phyloP scores from a whole-genome alignment of 106 monocot species.

The Phalaenopsis equestris region DNA sequence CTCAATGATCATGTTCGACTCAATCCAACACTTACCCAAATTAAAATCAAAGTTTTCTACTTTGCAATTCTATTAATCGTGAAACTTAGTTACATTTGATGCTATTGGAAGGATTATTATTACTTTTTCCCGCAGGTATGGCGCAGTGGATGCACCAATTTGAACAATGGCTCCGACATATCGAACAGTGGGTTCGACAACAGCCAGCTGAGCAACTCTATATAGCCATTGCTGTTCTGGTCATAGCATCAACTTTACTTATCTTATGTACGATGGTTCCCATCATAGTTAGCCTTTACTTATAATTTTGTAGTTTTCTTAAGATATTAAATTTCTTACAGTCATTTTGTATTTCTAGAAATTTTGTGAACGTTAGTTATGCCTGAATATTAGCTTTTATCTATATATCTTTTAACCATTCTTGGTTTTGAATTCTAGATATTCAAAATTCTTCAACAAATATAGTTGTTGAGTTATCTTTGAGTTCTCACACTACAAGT shows the following conservation, averaged over 20 bases:
- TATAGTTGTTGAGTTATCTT: not conserved
- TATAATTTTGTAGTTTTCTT: not conserved
- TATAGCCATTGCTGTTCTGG: constrained; percentile 8
- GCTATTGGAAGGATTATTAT: not conserved
- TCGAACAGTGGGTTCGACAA: constrained; percentile 32
- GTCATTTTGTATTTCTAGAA: constrained; percentile 1
- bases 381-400: not conserved
- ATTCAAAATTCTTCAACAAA: not conserved
- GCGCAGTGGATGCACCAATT: not conserved
- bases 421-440: not conserved
- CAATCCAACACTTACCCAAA: no score
- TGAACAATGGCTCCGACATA: constrained; percentile 10
- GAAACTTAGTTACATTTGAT: not conserved
- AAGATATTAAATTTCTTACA: not conserved
- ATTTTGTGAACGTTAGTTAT: not conserved
- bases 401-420: not conserved
- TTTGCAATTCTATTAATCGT: no score
- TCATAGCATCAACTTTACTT: constrained; percentile 20
- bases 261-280: constrained; percentile 15
- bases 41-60: no score
- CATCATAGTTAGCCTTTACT: not conserved
- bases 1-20: no score
- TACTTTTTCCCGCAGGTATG: not conserved
- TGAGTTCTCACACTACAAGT: not conserved
- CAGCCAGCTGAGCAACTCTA: constrained; percentile 14